A percentile compares a stretch with the other conserved stretches of the same genome.
Conservation (phyloP, 805 yeast species). For the Candida hungchunana region DNA sequence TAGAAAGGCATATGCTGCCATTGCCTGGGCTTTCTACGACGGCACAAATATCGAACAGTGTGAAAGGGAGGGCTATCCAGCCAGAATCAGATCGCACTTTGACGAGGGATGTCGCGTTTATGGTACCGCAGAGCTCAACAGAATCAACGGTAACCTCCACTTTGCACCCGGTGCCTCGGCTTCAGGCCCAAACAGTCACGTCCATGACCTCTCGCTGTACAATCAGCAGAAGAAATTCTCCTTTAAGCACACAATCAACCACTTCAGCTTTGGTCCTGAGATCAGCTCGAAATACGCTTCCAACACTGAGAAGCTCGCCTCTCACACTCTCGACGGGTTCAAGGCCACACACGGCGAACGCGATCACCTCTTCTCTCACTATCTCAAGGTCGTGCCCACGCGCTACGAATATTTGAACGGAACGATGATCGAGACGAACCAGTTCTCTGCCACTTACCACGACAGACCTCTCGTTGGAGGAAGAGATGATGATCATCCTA, state of each 20-base stretch:
- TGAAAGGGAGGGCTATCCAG: conserved; percentile 81
- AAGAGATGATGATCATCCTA: conserved; percentile 84
- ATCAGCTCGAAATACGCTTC: conserved; percentile 28
- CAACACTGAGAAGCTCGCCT: conserved; percentile 35
- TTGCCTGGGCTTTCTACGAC: conserved; percentile 86
- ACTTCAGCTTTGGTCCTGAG: conserved; percentile 77
- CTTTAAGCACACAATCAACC: conserved; percentile 74
- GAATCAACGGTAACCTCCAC: conserved; percentile 88
- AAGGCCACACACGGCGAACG: conserved; percentile 41
- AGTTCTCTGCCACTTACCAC: conserved; percentile 84
- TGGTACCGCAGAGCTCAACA: conserved; percentile 75
- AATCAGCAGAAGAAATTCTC: conserved; percentile 53
- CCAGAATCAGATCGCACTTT: conserved; percentile 51
- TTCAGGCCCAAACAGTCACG: conserved; percentile 56
- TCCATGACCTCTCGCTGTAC: conserved; percentile 81
- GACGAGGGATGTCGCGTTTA: conserved; percentile 84
- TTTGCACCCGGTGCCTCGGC: conserved; percentile 92
- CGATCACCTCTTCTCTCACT: conserved; percentile 67
- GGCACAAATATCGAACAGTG: conserved; percentile 88
- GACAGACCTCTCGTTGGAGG: conserved; percentile 86
- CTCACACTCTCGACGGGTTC: conserved; percentile 66
- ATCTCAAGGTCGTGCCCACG: conserved; percentile 85
- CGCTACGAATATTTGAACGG: conserved; percentile 68
- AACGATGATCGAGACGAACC: conserved; percentile 67
- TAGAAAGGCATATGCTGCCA: conserved; percentile 68